A percentile compares a stretch with the other conserved stretches of the same genome.
These are phyloP conservation scores for Herpetomonas tarakana DNA, from an alignment of 208 protist genomes.

Conservation along the genomic window DNA sequence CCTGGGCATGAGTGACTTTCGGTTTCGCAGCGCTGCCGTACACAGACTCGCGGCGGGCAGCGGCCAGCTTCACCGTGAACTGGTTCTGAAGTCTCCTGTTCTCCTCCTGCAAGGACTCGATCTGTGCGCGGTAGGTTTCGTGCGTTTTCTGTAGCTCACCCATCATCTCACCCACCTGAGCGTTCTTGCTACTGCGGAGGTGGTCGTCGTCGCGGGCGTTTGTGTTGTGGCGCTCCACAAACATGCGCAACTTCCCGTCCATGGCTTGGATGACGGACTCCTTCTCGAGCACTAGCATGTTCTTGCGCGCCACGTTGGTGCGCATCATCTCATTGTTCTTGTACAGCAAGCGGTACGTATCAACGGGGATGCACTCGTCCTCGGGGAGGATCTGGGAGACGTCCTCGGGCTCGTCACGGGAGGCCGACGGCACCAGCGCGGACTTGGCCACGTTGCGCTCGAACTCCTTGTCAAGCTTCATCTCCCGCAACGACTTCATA, in stretches of 20 bases:
- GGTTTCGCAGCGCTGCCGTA: not conserved
- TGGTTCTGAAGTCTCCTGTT: slow-evolving; percentile 54
- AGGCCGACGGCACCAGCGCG: slow-evolving; percentile 65
- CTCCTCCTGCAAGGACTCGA: slow-evolving; percentile 46
- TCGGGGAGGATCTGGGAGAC: slow-evolving; percentile 74
- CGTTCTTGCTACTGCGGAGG: slow-evolving; percentile 31
- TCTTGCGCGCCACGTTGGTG: slow-evolving; percentile 79
- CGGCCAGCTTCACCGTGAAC: slow-evolving; percentile 7
- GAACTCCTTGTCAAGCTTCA: slow-evolving; percentile 80
- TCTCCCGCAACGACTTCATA: slow-evolving; percentile 69
- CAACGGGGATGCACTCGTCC: slow-evolving; percentile 74
- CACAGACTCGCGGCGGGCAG: not conserved
- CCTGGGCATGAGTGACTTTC: too few relatives aligned
- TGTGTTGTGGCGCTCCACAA: slow-evolving; percentile 52
- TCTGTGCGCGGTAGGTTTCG: slow-evolving; percentile 26
- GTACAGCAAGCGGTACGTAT: slow-evolving; percentile 83
- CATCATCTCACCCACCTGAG: slow-evolving; percentile 42
- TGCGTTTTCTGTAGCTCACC: slow-evolving; percentile 50
- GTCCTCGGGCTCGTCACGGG: slow-evolving; percentile 73
- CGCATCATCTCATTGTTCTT: slow-evolving; percentile 87
- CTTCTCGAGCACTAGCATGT: slow-evolving; percentile 90
- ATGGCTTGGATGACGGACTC: slow-evolving; percentile 77
- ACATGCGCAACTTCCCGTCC: slow-evolving; percentile 61
- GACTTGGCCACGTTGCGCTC: slow-evolving; percentile 70
- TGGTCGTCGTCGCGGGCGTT: slow-evolving; percentile 47